Conservation (phyloP, 129 eudicot genomes). For the Erigeron canadensis region DNA sequence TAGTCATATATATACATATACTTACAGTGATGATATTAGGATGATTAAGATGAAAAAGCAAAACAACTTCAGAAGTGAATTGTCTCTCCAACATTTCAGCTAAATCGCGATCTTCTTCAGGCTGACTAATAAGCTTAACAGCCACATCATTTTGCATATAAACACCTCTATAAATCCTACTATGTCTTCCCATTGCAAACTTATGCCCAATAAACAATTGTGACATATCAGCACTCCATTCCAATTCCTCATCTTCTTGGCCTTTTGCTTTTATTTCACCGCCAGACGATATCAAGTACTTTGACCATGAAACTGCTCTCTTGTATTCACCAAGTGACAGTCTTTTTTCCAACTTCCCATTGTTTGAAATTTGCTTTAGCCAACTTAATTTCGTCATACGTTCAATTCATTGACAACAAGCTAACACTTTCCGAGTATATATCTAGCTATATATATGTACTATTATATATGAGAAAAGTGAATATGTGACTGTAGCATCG, state of each 20-base stretch:
- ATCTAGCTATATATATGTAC: background rate
- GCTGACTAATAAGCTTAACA: slow-evolving; percentile 91
- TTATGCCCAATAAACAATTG: slow-evolving; percentile 77
- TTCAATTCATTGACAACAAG: background rate
- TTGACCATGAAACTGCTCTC: slow-evolving; percentile 81
- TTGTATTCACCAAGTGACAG: slow-evolving; percentile 84
- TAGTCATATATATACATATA: background rate
- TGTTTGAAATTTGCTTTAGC: slow-evolving; percentile 62
- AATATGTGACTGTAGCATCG: too few species aligned
- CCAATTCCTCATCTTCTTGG: slow-evolving; percentile 35
- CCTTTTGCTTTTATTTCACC: slow-evolving; percentile 78
- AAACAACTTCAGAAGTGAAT: slow-evolving; percentile 73
- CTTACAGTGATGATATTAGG: slow-evolving; percentile 94
- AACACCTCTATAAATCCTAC: slow-evolving; percentile 89
- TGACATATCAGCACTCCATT: slow-evolving; percentile 98
- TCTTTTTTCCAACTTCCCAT: slow-evolving; percentile 59
- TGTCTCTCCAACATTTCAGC: slow-evolving; percentile 74
- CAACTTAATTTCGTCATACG: slow-evolving; percentile 63
- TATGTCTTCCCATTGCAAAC: slow-evolving; percentile 83
- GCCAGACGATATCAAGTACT: slow-evolving; percentile 74
- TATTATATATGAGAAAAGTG: too few species aligned
- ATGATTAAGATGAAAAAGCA: slow-evolving; percentile 73
- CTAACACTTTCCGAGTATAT: slow-evolving; percentile 2
- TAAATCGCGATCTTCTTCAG: slow-evolving; percentile 81
- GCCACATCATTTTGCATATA: slow-evolving; percentile 87